A percentile compares a stretch with the other conserved stretches of the same genome.
phyloP scores from a whole-genome alignment of 768 basidiomycete genomes.

The Auriscalpium microsporum region DNA sequence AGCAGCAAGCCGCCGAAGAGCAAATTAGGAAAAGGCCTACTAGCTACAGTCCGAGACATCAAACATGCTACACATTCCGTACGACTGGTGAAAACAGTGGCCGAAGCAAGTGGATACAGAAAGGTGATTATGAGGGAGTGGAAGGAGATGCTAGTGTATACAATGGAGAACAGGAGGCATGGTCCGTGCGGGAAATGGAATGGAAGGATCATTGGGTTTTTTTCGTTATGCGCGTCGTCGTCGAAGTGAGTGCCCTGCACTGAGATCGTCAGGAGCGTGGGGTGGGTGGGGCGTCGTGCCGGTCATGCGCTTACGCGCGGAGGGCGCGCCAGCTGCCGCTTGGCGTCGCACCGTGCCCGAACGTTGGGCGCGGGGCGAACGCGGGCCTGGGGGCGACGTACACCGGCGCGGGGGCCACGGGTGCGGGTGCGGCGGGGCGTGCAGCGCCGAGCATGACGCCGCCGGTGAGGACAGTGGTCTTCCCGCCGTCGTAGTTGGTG shows the following conservation, averaged over 20 bases:
- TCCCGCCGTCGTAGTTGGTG: slow-evolving; percentile 81
- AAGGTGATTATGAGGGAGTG: slow-evolving; percentile 14
- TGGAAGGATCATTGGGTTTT: slow-evolving; percentile 10
- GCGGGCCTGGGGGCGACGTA: slow-evolving; percentile 7
- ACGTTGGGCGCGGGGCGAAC: neutral
- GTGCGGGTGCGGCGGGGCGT: slow-evolving; percentile 17
- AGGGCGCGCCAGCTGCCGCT: slow-evolving; percentile 47
- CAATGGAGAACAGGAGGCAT: slow-evolving; percentile 16
- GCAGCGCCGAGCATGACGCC: slow-evolving; percentile 72
- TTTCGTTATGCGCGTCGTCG: slow-evolving; percentile 7
- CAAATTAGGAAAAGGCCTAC: slow-evolving; percentile 5
- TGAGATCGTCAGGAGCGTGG: slow-evolving; percentile 2
- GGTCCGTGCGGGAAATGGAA: slow-evolving; percentile 16
- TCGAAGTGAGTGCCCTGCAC: neutral
- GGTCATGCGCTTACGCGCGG: slow-evolving; percentile 32
- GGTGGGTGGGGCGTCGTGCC: neutral
- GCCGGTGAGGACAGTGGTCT: slow-evolving; percentile 81
- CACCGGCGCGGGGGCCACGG: slow-evolving; percentile 28
- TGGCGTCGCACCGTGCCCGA: slow-evolving; percentile 1
- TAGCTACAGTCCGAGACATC: slow-evolving; percentile 1
- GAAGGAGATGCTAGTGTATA: slow-evolving; percentile 20
- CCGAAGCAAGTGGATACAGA: slow-evolving; percentile 13
- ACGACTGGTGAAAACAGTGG: slow-evolving; percentile 1
- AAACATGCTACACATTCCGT: slow-evolving; percentile 12
- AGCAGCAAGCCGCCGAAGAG: slow-evolving; percentile 3